Base-by-base conservation (phyloP, 164 flowering plant genomes). In the Akebia trifoliata region DNA sequence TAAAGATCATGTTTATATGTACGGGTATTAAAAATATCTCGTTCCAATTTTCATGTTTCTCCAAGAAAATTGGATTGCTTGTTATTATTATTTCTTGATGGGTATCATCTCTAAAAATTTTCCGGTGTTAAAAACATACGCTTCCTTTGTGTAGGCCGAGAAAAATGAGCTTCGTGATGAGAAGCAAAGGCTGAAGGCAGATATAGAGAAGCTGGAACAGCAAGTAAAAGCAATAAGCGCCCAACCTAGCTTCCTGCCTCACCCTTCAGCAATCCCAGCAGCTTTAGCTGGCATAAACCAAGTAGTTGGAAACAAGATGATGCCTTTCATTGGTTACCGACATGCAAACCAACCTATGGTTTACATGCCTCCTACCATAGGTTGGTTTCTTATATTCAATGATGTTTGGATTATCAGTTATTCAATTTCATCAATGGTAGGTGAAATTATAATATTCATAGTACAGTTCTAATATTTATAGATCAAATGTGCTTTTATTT, bases 311-410 rank as follows among this genome's bases (percentile, higher is more conserved):
- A 77, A 74, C 76, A 91, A 91, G 68, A 45, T 83, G 69, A 78
- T 88, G 67, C 90, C 92, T 0, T 73, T 84, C 72, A 71, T 87
- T 25, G 67, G 95, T 15, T 90, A 84, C 74, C 95, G 94, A 0
- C 88, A 90, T 28, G 87, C 88, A n/a, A n/a, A n/a, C n/a, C 26
- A 88, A 90, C 17, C 88, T 91, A 95, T 91, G 96, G 96, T 96
- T 86, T 88, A 86, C 76, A 76, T 91, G 96, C 97, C 97, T 2
- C 90, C 96, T 38, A 88, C 96, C 14, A 67, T 86, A 0, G 87
- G n/a, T n/a, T n/a, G n/a, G n/a, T n/a, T n/a, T n/a, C n/a, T n/a
- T n/a, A n/a, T n/a, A n/a, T n/a, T n/a, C n/a, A n/a, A n/a, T n/a
- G n/a, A n/a, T n/a, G n/a, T n/a, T 88, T 42, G 97, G 88, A 61